phyloP scores from a whole-genome alignment of 495 filamentous ascomycete species.

The Penicillium crystallinum region DNA sequence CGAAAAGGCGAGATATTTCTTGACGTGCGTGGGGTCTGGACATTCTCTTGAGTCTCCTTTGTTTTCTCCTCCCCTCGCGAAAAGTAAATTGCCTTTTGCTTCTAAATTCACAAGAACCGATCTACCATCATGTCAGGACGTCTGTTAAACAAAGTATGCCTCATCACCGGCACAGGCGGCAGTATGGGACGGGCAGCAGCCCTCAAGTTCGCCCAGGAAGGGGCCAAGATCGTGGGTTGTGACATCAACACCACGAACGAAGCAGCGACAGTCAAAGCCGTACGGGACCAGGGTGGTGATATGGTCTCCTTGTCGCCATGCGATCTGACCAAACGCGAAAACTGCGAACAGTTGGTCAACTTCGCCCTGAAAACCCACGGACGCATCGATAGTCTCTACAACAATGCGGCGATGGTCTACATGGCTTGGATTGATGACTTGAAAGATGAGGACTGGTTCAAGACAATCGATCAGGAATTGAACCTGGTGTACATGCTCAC shows the following conservation, averaged over 20 bases:
- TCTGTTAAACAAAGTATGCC: background rate
- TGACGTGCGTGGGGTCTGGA: background rate
- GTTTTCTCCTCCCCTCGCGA: background rate
- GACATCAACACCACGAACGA: background rate
- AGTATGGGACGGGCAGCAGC: conserved; percentile 1
- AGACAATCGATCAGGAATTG: background rate
- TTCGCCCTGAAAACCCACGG: background rate
- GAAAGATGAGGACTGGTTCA: background rate
- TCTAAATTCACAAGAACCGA: background rate
- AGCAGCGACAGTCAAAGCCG: background rate
- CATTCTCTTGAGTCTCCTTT: background rate
- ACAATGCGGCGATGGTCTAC: background rate
- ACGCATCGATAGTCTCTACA: background rate
- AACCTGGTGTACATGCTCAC: background rate
- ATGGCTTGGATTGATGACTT: background rate
- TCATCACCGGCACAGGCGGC: background rate
- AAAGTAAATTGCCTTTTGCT: background rate
- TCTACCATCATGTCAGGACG: background rate
- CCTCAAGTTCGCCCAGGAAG: background rate
- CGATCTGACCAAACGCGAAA: background rate
- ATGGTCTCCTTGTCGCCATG: background rate
- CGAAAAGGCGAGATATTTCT: background rate
- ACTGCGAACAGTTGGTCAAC: background rate
- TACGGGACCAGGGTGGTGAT: background rate
- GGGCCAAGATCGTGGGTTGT: background rate